Evolutionary conservation across 106 monocot genomes (phyloP).

Genomic region (Allium sativum): DNA sequence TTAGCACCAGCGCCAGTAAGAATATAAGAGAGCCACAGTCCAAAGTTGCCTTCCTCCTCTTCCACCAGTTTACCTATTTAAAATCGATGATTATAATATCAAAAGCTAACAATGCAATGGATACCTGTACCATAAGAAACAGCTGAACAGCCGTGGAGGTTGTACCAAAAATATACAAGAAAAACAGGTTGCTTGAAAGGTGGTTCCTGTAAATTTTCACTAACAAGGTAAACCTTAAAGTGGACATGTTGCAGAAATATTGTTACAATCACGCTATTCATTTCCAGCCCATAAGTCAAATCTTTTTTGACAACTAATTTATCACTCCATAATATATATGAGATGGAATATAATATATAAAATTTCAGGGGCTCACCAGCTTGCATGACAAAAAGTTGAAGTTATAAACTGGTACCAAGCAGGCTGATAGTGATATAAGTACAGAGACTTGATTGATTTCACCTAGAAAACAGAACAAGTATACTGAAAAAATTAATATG

Average conservation of each 20-base stretch:
- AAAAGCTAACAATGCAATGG: not conserved
- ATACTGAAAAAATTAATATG: slow-evolving; percentile 6
- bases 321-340: not conserved
- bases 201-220: slow-evolving; percentile 67
- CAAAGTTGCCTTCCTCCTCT: slow-evolving; percentile 95
- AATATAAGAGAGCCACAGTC: slow-evolving; percentile 94
- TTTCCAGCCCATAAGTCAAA: not conserved
- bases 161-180: slow-evolving; percentile 98
- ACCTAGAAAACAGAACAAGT: slow-evolving; percentile 26
- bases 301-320: not conserved
- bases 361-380: slow-evolving; percentile 38
- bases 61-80: slow-evolving; percentile 93
- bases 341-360: not conserved
- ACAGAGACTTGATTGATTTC: slow-evolving; percentile 50
- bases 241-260: slow-evolving; percentile 2
- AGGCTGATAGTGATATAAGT: slow-evolving; percentile 69
- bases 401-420: slow-evolving; percentile 92
- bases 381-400: slow-evolving; percentile 89
- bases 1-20: slow-evolving; percentile 93
- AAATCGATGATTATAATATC: not conserved
- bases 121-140: no score
- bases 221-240: slow-evolving; percentile 19
- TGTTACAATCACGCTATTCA: not conserved
- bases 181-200: slow-evolving; percentile 96
- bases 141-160: not conserved